A percentile compares a stretch with the other conserved stretches of the same genome.
Conservation (phyloP, 2,329 filamentous ascomycete genomes). For the Botrytis deweyae region DNA sequence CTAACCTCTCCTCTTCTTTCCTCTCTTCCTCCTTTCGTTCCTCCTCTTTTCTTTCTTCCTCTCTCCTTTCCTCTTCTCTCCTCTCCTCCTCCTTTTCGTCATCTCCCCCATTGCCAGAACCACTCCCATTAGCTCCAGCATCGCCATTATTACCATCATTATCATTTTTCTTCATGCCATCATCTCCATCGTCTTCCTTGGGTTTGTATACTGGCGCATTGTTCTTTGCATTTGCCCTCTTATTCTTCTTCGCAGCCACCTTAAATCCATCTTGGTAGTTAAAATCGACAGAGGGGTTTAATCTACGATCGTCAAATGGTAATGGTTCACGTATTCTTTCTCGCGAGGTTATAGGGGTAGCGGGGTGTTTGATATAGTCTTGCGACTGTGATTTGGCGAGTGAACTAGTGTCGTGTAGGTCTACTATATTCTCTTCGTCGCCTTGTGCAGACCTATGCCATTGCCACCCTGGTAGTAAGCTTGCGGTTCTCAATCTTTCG, state of each 20-base stretch:
- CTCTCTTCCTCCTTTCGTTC: constrained; percentile 43
- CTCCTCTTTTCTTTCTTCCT: constrained; percentile 42
- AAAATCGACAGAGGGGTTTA: constrained; percentile 55
- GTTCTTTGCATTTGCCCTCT: constrained; percentile 47
- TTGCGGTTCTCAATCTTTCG: constrained; percentile 31
- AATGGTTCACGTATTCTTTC: constrained; percentile 30
- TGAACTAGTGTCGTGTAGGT: constrained; percentile 34
- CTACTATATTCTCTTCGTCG: constrained; percentile 25
- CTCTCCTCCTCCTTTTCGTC: constrained; percentile 42
- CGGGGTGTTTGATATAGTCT: constrained; percentile 28
- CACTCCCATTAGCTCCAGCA: constrained; percentile 38
- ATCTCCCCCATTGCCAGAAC: constrained; percentile 39
- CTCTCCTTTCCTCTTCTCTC: constrained; percentile 53
- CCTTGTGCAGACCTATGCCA: constrained; percentile 22
- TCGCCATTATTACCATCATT: constrained; percentile 41
- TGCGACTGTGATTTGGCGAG: constrained; percentile 34
- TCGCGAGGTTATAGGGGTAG: constrained; percentile 28
- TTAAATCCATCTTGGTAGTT: constrained; percentile 53
- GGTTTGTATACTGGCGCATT: constrained; percentile 28
- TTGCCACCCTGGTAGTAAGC: constrained; percentile 26
- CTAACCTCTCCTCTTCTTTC: constrained; percentile 47
- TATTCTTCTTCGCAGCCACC: constrained; percentile 55
- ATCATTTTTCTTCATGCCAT: constrained; percentile 46
- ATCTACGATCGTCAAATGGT: constrained; percentile 49
- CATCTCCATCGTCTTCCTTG: constrained; percentile 47